Base-by-base conservation (phyloP, 441 rosid species). In the Aleurites moluccanus region DNA sequence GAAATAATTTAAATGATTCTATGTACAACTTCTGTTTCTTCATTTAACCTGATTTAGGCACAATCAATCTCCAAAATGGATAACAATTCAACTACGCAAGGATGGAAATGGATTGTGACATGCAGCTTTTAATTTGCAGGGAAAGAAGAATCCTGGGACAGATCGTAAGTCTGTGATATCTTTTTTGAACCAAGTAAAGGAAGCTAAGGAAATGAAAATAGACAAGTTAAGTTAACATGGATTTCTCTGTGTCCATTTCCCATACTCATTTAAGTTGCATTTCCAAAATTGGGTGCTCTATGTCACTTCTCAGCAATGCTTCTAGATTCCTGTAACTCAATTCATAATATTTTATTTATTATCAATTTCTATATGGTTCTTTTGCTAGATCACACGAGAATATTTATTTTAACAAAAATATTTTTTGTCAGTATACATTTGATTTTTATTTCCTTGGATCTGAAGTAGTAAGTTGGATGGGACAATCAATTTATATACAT, bases 131-230 rank as follows among this genome's bases (percentile, higher is more conserved):
- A 16, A 72, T 69, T 77, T 75, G 45, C 86, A 93, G 98, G 97
- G 98, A 7, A 93, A 89, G 92, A 93, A 84, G 72, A 93, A 91
- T 78, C 94, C 97, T 1, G 92, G 90, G 73, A 90, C 97, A 21
- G 93, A 89, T 83, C 80, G 52, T 61, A 35, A 63, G 35, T 82
- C 97, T 6, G 97, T 92, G 75, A 69, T 72, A 80, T 85, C 80
- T 23, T 92, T 93, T 79, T 76, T 93, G 86, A 75, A 82, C 59
- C 76, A 87, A 76, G 94, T 93, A 67, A 70, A 64, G 72, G 66
- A 80, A 47, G 94, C 98, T 30, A 86, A 82, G 81, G 89, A 87
- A 85, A 90, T 93, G 96, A 90, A 88, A 80, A 90, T 93, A 52
- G 97, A 93, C 86, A 93, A 88, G 98, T 93, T 75, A 33, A 16